These are phyloP conservation scores for Fusarium chlamydosporum DNA, from an alignment of 2,329 filamentous ascomycete species.

Conservation along the genomic window DNA sequence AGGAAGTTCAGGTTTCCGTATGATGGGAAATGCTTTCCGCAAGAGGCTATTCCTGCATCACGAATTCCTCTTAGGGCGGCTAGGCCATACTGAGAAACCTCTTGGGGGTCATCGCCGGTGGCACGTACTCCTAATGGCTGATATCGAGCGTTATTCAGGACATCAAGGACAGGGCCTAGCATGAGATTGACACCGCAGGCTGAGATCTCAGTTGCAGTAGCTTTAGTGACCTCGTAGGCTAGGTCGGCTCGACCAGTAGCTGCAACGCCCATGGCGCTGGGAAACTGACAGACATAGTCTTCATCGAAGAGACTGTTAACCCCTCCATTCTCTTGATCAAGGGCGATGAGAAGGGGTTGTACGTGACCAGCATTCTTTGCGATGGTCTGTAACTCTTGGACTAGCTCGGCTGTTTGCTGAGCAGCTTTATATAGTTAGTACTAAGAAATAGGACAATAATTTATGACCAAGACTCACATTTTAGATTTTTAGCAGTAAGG, in stretches of 20 bases:
- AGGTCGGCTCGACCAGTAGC: conserved; percentile 88
- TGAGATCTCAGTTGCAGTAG: conserved; percentile 91
- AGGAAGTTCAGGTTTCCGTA: conserved; percentile 96
- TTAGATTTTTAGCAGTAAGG: conserved; percentile 86
- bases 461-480: conserved; percentile 69
- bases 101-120: conserved; percentile 91
- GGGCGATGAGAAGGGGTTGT: conserved; percentile 87
- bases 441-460: conserved; percentile 38
- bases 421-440: conserved; percentile 73
- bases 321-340: conserved; percentile 98
- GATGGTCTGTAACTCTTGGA: conserved; percentile 92
- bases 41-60: conserved; percentile 88
- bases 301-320: conserved; percentile 98
- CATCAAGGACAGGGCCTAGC: conserved; percentile 92
- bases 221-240: conserved; percentile 90
- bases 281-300: conserved; percentile 95
- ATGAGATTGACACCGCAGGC: conserved; percentile 97
- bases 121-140: conserved; percentile 92
- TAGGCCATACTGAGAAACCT: conserved; percentile 92
- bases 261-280: conserved; percentile 96
- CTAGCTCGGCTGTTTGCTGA: conserved; percentile 87
- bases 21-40: conserved; percentile 96
- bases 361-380: conserved; percentile 92
- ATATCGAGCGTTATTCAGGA: conserved; percentile 91
- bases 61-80: conserved; percentile 94